These are phyloP conservation scores for Talaromyces sp. DNA, from an alignment of 2,329 filamentous ascomycete genomes.

Conservation along the genomic window DNA sequence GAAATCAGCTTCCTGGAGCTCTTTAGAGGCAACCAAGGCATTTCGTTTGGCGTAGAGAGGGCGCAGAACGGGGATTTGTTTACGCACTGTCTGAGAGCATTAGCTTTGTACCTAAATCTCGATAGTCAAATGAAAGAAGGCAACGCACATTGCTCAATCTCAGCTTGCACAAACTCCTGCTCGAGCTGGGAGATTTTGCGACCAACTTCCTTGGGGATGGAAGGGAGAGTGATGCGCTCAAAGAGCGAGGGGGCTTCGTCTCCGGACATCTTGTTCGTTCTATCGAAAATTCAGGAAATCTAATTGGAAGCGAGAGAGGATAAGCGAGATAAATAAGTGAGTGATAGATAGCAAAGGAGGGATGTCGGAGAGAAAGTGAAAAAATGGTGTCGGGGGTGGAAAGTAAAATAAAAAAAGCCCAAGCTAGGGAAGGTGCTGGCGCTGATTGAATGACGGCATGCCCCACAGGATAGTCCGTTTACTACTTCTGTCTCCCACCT, in stretches of 20 bases:
- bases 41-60: slow-evolving; percentile 75
- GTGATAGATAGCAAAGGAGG: background rate
- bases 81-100: slow-evolving; percentile 57
- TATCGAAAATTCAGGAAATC: background rate
- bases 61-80: slow-evolving; percentile 65
- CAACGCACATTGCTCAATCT: slow-evolving; percentile 74
- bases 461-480: background rate
- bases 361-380: background rate
- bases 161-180: slow-evolving; percentile 77
- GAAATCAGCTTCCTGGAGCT: slow-evolving; percentile 62
- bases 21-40: slow-evolving; percentile 65
- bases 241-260: slow-evolving; percentile 32
- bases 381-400: slow-evolving; percentile 1
- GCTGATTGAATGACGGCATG: slow-evolving; percentile 12
- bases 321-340: background rate
- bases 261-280: slow-evolving; percentile 9
- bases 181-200: slow-evolving; percentile 72
- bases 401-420: background rate
- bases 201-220: slow-evolving; percentile 46
- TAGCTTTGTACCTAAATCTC: background rate
- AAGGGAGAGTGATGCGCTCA: slow-evolving; percentile 33
- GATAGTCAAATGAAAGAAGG: background rate
- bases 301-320: too few species aligned
- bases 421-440: background rate
- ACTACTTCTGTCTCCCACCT: too few species aligned